phyloP scores from a whole-genome alignment of 345 rosid species.

The Boechera stricta region DNA sequence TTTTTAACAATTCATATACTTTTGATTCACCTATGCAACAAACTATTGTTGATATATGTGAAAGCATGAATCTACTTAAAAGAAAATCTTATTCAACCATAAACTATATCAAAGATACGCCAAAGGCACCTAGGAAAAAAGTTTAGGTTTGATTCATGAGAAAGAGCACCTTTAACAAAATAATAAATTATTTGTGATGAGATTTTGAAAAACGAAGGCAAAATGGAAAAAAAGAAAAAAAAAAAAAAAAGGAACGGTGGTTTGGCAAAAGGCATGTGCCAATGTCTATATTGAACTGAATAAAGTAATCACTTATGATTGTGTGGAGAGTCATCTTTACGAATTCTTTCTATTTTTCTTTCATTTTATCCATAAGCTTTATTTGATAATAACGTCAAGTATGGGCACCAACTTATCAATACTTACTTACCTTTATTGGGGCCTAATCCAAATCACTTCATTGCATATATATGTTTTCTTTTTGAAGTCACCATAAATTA shows the following conservation, averaged over 20 bases:
- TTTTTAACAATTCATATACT: no score
- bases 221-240: neutral
- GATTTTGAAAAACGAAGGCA: constrained; percentile 23
- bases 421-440: constrained; percentile 31
- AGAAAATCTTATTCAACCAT: no score
- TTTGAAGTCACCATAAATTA: neutral
- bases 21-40: no score
- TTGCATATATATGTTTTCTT: neutral
- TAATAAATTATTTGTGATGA: neutral
- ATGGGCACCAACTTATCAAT: constrained; percentile 43
- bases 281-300: constrained; percentile 38
- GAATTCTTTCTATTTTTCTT: constrained; percentile 36
- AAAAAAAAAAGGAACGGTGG: constrained; percentile 29
- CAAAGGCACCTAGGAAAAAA: neutral
- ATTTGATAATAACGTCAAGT: constrained; percentile 32
- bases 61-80: no score
- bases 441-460: constrained; percentile 17
- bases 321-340: constrained; percentile 36
- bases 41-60: no score
- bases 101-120: neutral
- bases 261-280: constrained; percentile 46
- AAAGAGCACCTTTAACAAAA: neutral
- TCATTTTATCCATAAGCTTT: constrained; percentile 38
- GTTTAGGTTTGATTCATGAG: neutral
- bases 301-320: constrained; percentile 43